Conservation (phyloP, 331 rosid species). For the Acacia concinna region DNA sequence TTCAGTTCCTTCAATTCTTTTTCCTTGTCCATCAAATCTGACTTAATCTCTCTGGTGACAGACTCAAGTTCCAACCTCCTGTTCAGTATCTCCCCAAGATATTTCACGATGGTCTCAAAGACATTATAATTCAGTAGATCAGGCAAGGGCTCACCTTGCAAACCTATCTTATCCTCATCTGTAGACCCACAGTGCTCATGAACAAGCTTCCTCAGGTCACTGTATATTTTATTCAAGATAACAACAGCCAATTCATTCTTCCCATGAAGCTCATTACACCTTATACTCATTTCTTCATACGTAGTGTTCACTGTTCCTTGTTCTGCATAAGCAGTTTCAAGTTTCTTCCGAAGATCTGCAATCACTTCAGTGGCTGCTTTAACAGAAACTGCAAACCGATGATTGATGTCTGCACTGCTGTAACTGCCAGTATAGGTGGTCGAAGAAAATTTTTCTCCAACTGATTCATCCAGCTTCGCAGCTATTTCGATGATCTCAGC, state of each 20-base stretch:
- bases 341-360: conserved; percentile 62
- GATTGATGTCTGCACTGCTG: conserved; percentile 33
- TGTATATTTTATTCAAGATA: conserved; percentile 51
- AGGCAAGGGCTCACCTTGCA: conserved; percentile 43
- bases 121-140: conserved; percentile 61
- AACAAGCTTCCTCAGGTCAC: conserved; percentile 56
- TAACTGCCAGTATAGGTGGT: conserved; percentile 29
- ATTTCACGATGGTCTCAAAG: conserved; percentile 54
- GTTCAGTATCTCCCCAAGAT: conserved; percentile 49
- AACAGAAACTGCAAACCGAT: conserved; percentile 53
- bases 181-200: conserved; percentile 43
- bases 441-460: conserved; percentile 41
- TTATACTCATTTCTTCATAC: conserved; percentile 53
- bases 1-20: conserved; percentile 63
- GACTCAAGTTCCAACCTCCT: conserved; percentile 64
- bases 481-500: conserved; percentile 53
- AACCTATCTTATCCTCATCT: conserved; percentile 47
- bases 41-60: conserved; percentile 51
- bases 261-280: conserved; percentile 59
- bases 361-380: conserved; percentile 60
- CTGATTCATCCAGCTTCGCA: conserved; percentile 62
- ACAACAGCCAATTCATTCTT: conserved; percentile 61
- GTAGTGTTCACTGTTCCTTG: conserved; percentile 45
- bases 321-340: conserved; percentile 55
- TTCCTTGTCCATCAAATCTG: conserved; percentile 58